Conservation (phyloP, 148 eudicot genomes). For the Arbutus unedo region DNA sequence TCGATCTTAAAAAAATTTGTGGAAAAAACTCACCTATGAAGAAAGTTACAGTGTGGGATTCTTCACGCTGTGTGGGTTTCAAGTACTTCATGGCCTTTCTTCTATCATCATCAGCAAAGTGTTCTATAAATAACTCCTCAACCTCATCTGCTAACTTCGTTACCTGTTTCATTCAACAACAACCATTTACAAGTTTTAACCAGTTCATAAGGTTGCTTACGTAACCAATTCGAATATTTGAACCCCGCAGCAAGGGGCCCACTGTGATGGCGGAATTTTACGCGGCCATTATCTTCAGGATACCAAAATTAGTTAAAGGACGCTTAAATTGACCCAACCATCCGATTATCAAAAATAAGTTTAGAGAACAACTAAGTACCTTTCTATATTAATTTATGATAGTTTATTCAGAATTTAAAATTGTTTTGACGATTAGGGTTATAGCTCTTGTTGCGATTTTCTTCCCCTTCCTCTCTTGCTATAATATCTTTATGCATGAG, state of each 20-base stretch:
- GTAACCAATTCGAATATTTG: too few relatives aligned
- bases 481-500: neutral
- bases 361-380: too few relatives aligned
- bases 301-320: too few relatives aligned
- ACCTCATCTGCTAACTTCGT: constrained; percentile 75
- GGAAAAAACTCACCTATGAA: constrained; percentile 67
- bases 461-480: neutral
- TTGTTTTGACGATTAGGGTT: neutral
- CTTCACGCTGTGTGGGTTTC: constrained; percentile 77
- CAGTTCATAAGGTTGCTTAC: neutral
- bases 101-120: constrained; percentile 75
- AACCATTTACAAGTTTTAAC: neutral
- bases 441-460: neutral
- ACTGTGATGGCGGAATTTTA: too few relatives aligned
- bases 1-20: neutral
- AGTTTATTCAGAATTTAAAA: neutral
- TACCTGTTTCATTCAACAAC: constrained; percentile 37
- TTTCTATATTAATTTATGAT: too few relatives aligned
- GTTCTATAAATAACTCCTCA: constrained; percentile 70
- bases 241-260: too few relatives aligned
- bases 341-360: too few relatives aligned
- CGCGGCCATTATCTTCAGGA: too few relatives aligned
- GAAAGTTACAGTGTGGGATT: constrained; percentile 86
- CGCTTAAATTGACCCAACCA: too few relatives aligned
- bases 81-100: constrained; percentile 93